A percentile compares a stretch with the other conserved stretches of the same genome.
Evolutionary conservation across 169 alveolate species (phyloP).

Genomic region (Blepharisma undulans): DNA sequence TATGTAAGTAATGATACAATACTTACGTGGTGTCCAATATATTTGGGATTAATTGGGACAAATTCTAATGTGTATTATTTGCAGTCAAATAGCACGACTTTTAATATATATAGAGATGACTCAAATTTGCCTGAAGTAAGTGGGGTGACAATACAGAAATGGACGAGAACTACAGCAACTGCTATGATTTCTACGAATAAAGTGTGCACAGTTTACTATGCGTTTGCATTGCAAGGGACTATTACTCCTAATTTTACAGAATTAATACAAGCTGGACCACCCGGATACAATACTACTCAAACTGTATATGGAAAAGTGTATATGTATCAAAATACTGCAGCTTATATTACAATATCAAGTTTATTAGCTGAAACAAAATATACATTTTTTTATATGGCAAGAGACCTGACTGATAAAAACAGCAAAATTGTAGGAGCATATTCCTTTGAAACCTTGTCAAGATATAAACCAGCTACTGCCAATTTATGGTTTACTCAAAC

Average conservation of each 20-base stretch:
- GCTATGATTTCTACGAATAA: not conserved
- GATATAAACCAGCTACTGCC: not conserved
- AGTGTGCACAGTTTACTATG: constrained; percentile 25
- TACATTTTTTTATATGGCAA: constrained; percentile 3
- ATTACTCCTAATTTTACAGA: not conserved
- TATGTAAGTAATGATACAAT: not conserved
- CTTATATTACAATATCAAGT: not conserved
- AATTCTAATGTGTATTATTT: not conserved
- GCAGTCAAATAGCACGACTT: not conserved
- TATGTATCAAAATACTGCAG: not conserved
- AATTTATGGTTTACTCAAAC: constrained; percentile 5
- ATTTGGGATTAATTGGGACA: not conserved
- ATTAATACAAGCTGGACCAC: constrained; percentile 13
- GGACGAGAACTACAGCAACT: not conserved
- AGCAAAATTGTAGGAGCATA: not conserved
- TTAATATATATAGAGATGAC: not conserved
- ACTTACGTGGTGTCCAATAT: not conserved
- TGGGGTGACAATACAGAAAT: not conserved
- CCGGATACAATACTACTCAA: constrained; percentile 8
- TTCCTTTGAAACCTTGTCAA: not conserved
- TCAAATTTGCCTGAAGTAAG: not conserved
- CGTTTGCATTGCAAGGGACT: constrained; percentile 37
- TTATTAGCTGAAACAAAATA: constrained; percentile 26
- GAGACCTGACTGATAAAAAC: not conserved
- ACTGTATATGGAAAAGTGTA: constrained; percentile 11